Conservation (phyloP, 345 rosid species). For the Mercurialis annua region DNA sequence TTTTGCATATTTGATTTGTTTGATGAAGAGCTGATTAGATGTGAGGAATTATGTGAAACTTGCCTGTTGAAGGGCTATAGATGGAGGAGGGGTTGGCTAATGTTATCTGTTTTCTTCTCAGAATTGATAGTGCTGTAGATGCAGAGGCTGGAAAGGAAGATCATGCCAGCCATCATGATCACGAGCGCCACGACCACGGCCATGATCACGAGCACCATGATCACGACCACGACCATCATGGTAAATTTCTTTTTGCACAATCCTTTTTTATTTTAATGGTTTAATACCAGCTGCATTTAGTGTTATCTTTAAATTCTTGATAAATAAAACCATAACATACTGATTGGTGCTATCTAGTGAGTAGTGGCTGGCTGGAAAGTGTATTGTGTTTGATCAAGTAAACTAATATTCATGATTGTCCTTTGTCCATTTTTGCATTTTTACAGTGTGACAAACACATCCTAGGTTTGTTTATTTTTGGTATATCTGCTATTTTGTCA, state of each 20-base stretch:
- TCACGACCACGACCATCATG: conserved; percentile 59
- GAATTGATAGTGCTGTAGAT: conserved; percentile 79
- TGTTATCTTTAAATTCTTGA: not conserved
- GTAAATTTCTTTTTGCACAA: conserved; percentile 33
- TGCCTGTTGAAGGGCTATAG: not conserved
- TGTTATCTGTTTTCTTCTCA: conserved; percentile 27
- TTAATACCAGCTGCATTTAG: not conserved
- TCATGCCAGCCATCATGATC: conserved; percentile 42
- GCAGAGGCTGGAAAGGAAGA: conserved; percentile 53
- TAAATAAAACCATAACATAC: not conserved
- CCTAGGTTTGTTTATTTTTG: too few relatives aligned
- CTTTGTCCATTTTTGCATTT: too few relatives aligned
- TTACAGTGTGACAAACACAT: too few relatives aligned
- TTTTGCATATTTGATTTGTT: not conserved
- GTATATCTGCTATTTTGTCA: not conserved
- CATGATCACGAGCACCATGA: conserved; percentile 50
- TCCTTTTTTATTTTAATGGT: not conserved
- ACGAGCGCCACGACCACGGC: conserved; percentile 38
- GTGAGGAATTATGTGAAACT: not conserved
- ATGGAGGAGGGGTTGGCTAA: conserved; percentile 18
- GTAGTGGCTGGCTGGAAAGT: not conserved
- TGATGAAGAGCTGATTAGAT: not conserved
- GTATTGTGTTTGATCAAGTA: not conserved
- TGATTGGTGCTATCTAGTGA: not conserved
- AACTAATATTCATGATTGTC: not conserved